A percentile compares a stretch with the other conserved stretches of the same genome.
Conservation (phyloP, 2,329 filamentous ascomycete genomes). For the Cryphonectria japonica region DNA sequence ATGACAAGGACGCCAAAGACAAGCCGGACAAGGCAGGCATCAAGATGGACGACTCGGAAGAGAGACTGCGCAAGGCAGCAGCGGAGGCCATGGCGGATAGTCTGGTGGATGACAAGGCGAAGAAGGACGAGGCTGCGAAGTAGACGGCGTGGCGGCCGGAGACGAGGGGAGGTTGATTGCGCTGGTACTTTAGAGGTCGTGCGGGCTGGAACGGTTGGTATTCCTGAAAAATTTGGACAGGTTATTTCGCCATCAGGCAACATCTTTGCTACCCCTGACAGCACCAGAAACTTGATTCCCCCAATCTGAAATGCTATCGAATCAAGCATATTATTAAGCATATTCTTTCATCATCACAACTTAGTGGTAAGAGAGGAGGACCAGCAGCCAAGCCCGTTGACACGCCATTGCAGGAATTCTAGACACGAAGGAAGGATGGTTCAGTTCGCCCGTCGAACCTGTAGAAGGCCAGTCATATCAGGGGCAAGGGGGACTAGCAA, state of each 20-base stretch:
- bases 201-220: background rate
- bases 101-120: conserved; percentile 48
- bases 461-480: too few species aligned
- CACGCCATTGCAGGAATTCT: background rate
- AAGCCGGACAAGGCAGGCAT: conserved; percentile 54
- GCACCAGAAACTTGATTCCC: conserved; percentile 9
- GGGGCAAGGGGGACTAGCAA: background rate
- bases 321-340: background rate
- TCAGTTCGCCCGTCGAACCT: too few species aligned
- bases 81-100: conserved; percentile 63
- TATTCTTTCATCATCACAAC: background rate
- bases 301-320: background rate
- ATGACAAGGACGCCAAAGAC: conserved; percentile 79
- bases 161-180: background rate
- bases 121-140: conserved; percentile 38
- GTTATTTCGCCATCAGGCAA: background rate
- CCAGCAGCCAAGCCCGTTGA: background rate
- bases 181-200: background rate
- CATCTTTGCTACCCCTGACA: conserved; percentile 1
- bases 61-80: conserved; percentile 68
- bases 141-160: conserved; percentile 25
- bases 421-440: background rate
- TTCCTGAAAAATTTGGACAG: background rate
- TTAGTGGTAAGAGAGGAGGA: background rate
- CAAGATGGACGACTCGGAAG: conserved; percentile 61